Evolutionary conservation across 139 green algal species (phyloP).

Genomic region (Edaphochlamys debaryana): DNA sequence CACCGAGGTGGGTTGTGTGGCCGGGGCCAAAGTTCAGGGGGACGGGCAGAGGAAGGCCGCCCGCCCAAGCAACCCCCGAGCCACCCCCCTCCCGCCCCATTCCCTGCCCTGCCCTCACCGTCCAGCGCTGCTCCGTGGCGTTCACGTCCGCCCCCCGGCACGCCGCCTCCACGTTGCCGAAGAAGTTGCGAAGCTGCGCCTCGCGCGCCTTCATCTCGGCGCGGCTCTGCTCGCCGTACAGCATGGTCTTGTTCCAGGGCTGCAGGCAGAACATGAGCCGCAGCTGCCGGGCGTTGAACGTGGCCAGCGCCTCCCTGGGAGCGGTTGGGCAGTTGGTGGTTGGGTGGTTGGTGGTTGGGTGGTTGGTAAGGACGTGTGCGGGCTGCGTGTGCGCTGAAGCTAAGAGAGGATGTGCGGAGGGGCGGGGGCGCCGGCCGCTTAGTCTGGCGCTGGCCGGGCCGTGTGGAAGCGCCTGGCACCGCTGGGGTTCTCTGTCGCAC

Average conservation of each 20-base stretch:
- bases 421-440: slow-evolving; percentile 1
- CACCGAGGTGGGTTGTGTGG: too few species aligned
- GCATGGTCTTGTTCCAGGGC: slow-evolving; percentile 90
- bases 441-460: neutral
- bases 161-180: slow-evolving; percentile 88
- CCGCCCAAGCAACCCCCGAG: too few species aligned
- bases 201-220: slow-evolving; percentile 82
- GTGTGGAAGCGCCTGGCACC: neutral
- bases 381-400: neutral
- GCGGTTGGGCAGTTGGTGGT: neutral
- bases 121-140: slow-evolving; percentile 32
- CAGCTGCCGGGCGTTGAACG: slow-evolving; percentile 88
- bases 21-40: too few species aligned
- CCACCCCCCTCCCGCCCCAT: too few species aligned
- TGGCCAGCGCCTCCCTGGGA: slow-evolving; percentile 83
- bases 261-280: slow-evolving; percentile 94
- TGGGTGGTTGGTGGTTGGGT: neutral
- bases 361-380: too few species aligned
- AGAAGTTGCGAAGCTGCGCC: slow-evolving; percentile 91
- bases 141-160: slow-evolving; percentile 57
- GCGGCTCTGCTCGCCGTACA: slow-evolving; percentile 70
- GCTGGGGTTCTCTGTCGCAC: slow-evolving; percentile 34
- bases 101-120: slow-evolving; percentile 23
- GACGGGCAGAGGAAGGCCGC: too few species aligned
- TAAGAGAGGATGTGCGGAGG: neutral